Evolutionary conservation across 257 asterid genomes (phyloP), one percentile per base, ranked within the genome.

Genomic region (Jaltomata sinuosa): DNA sequence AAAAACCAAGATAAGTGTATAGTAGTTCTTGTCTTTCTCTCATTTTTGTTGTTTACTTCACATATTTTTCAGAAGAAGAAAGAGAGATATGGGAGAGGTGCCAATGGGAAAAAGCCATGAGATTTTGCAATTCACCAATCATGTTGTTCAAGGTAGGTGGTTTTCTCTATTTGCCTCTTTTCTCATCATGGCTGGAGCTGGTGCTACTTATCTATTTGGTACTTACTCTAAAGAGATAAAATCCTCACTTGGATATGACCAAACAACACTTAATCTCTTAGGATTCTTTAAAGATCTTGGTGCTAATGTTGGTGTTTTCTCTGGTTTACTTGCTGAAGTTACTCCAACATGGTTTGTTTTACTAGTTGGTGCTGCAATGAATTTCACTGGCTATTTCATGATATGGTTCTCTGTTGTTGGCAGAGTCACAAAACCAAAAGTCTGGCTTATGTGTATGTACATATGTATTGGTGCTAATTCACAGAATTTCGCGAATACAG

Each of bases 171-270:
- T 91, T 82, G 97, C 97, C 31, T 89, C 98, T 7, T 90, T 94
- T 84, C 91, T 94, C 25, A 82, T 94, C 79, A 94, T 93, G 98
- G 92, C 97, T 27, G 98, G 97, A 8, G 98, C 98, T 1, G 98
- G 98, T n/a, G 98, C 98, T 1, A 93, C 98, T 3, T 94, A 94
- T 38, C 90, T 94, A 11, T 94, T 93, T 84, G 97, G 94, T 7
- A 93, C 91, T 6, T 94, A 94, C 89, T 94, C 98, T 49, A 93
- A 92, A 79, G 97, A 94, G 16, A 93, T 94, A 27, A 94, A 94
- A 79, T 65, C 91, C 31, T 62, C 94, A 0, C 88, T 94, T 6
- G 97, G 94, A 1, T 94, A 94, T 83, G 97, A 93, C 69, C 98
- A 94, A 86, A 92, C 98, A 11, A 94, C 98, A 5, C 93, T 94